Percentiles rank a stretch among this genome's conserved stretches.
These are phyloP conservation scores for Leccinum idahoense DNA, from an alignment of 1,284 basidiomycete genomes.

Conservation along the genomic window DNA sequence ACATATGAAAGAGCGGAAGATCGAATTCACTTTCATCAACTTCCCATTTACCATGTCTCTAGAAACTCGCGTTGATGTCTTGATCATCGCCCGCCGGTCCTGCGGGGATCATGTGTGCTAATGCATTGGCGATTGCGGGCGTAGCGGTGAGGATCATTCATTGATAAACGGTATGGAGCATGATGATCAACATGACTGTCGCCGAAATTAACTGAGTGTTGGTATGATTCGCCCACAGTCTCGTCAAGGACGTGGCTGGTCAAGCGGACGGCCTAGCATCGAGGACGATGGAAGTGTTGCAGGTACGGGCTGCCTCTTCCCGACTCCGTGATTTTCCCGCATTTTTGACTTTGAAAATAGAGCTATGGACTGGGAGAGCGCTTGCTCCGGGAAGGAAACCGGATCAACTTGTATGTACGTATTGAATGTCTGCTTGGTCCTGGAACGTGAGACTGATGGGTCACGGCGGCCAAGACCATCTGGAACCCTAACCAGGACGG, in stretches of 20 bases:
- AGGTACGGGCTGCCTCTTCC: not conserved
- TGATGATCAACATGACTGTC: not conserved
- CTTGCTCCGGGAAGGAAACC: not conserved
- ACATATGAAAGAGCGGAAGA: too few relatives aligned
- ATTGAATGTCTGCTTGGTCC: not conserved
- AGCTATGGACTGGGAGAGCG: not conserved
- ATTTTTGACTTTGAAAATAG: not conserved
- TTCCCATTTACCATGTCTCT: not conserved
- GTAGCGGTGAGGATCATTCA: too few relatives aligned
- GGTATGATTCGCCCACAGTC: not conserved
- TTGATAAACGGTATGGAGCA: too few relatives aligned
- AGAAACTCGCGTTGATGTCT: not conserved
- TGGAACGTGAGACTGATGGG: not conserved
- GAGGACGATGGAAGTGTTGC: not conserved
- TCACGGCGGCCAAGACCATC: not conserved
- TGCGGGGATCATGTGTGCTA: too few relatives aligned
- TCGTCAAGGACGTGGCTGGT: not conserved
- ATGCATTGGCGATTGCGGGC: too few relatives aligned
- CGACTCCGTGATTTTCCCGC: not conserved
- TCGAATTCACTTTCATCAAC: too few relatives aligned
- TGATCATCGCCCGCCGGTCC: too few relatives aligned
- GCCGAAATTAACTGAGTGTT: not conserved
- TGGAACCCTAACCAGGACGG: not conserved
- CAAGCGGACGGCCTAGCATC: not conserved
- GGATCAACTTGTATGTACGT: not conserved